A percentile compares a stretch with the other conserved stretches of the same genome.
These are phyloP conservation scores for Favolaschia claudopus DNA, from an alignment of 768 basidiomycete genomes.

Conservation along the genomic window DNA sequence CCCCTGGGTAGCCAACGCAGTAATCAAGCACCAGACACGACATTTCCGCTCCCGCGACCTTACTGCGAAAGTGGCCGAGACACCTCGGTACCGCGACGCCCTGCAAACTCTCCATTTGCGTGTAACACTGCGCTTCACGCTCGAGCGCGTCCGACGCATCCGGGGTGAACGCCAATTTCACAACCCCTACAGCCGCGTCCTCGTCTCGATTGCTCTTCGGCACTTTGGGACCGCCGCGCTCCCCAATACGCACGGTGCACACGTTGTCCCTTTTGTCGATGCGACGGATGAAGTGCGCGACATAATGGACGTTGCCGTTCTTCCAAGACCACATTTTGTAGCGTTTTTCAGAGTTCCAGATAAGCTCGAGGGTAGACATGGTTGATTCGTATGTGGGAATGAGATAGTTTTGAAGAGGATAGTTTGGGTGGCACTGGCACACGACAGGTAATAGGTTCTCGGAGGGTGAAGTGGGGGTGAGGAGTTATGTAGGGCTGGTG, in stretches of 20 bases:
- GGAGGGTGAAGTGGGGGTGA: too few relatives aligned
- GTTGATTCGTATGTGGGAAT: too few relatives aligned
- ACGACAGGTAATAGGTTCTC: too few relatives aligned
- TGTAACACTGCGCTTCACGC: slow-evolving; percentile 33
- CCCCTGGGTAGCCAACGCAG: slow-evolving; percentile 17
- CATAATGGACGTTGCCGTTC: slow-evolving; percentile 18
- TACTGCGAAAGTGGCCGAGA: slow-evolving; percentile 31
- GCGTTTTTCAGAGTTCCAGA: slow-evolving; percentile 13
- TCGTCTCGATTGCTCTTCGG: slow-evolving; percentile 18
- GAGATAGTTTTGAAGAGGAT: too few relatives aligned
- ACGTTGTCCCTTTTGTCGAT: background rate
- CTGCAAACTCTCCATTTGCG: slow-evolving; percentile 28
- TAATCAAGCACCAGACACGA: slow-evolving; percentile 37
- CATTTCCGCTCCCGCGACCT: slow-evolving; percentile 20
- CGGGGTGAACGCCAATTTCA: slow-evolving; percentile 31
- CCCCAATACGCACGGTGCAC: slow-evolving; percentile 25
- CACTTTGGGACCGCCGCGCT: background rate
- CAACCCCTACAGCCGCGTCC: slow-evolving; percentile 14
- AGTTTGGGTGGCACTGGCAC: too few relatives aligned
- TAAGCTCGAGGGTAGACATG: slow-evolving; percentile 27
- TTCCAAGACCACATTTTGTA: slow-evolving; percentile 30
- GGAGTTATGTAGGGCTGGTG: too few relatives aligned
- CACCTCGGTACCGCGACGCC: slow-evolving; percentile 33
- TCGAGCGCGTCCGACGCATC: slow-evolving; percentile 27
- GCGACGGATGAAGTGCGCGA: slow-evolving; percentile 22